Evolutionary conservation across 169 alveolate genomes (phyloP), one percentile per base, ranked within the genome.

Genomic region (Cryptosporidium viatorum): DNA sequence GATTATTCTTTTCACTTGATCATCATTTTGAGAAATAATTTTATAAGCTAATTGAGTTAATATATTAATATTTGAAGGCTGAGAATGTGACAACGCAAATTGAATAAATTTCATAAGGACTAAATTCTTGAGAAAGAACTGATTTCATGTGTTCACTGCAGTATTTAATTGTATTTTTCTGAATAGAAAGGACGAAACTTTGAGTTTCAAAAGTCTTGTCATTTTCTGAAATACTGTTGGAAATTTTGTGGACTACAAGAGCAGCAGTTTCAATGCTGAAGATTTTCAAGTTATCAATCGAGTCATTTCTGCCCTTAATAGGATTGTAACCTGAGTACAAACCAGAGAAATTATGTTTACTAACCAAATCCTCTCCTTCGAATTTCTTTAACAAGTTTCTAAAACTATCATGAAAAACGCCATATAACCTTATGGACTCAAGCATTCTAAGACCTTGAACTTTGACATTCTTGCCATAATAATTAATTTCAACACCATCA

Each of bases 401-500:
- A 41, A 80, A 80, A 18, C 80, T 62, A 16, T 80, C 89, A 41
- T 80, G 73, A 67, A 80, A 65, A 48, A 80, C 75, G 1, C 89
- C 89, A 59, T 18, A 80, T 8, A 80, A 29, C 50, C 89, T 58
- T 21, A 80, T 60, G 4, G 80, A 69, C 70, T 80, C 89, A 23
- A 80, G 68, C 26, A 48, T 65, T n/a, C 89, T 59, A 21, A 80
- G 31, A 8, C 89, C 89, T 29, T 45, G 29, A 21, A 80, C 8
- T 16, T 80, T 59, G 55, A 73, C 37, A n/a, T 9, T 55, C 9
- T 65, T 80, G 16, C 43, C 37, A 5, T 80, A 2, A 31, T 58
- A 26, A 37, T 14, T 60, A n/a, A 80, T 80, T 62, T 62, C 69
- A 0, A 62, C 33, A 2, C 89, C 89, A 1, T 65, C 75, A 60